These are phyloP conservation scores for Leishmania martiniquensis DNA, from an alignment of 208 protist species.

Conservation along the genomic window DNA sequence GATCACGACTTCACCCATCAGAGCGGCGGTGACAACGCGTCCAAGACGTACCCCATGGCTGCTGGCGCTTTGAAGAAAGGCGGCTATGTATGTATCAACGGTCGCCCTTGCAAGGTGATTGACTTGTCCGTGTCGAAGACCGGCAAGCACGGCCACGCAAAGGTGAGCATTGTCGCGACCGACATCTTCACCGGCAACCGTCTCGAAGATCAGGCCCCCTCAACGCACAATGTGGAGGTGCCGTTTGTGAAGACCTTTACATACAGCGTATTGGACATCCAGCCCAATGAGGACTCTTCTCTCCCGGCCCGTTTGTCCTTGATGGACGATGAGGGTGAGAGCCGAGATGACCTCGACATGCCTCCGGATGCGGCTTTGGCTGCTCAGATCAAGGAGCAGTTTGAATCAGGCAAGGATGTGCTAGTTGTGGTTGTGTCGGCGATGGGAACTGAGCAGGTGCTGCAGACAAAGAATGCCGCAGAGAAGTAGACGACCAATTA, in stretches of 20 bases:
- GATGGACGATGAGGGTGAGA: conserved; percentile 93
- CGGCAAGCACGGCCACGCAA: conserved; percentile 99
- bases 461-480: conserved; percentile 93
- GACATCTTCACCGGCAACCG: conserved; percentile 99
- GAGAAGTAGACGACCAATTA: conserved; percentile 48
- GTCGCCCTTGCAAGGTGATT: conserved; percentile 97
- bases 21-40: conserved; percentile 64
- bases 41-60: conserved; percentile 86
- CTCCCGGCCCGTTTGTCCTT: conserved; percentile 84
- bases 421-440: conserved; percentile 94
- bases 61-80: conserved; percentile 93
- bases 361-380: conserved; percentile 92
- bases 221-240: conserved; percentile 97
- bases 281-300: conserved; percentile 85
- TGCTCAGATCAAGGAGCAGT: conserved; percentile 89
- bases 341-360: conserved; percentile 95
- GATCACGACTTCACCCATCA: conserved; percentile 80
- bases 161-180: conserved; percentile 97
- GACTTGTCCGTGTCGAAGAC: conserved; percentile 98
- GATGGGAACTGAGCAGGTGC: conserved; percentile 96
- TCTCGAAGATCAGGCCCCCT: conserved; percentile 97
- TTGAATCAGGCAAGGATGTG: conserved; percentile 95
- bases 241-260: conserved; percentile 96
- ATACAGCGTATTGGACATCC: conserved; percentile 95
- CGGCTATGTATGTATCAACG: conserved; percentile 89